These are phyloP conservation scores for Chalciporus sp. DNA, from an alignment of 1,284 basidiomycete genomes.

Conservation along the genomic window DNA sequence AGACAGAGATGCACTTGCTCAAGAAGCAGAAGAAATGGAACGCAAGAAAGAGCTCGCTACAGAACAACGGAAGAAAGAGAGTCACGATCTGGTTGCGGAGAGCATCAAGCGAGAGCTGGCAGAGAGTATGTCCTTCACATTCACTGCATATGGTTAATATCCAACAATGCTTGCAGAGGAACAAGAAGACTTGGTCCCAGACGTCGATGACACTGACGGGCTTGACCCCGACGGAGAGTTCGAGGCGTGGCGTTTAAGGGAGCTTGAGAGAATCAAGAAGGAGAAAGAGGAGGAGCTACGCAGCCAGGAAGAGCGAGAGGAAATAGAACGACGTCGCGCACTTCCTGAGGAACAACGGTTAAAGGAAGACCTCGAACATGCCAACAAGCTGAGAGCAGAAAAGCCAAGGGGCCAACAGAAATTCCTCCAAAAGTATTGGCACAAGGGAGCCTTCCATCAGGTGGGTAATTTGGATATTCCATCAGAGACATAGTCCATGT, in stretches of 20 bases:
- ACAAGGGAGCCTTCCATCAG: slow-evolving; percentile 98
- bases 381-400: slow-evolving; percentile 76
- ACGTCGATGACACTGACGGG: slow-evolving; percentile 95
- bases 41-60: slow-evolving; percentile 65
- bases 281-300: slow-evolving; percentile 85
- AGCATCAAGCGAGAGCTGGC: slow-evolving; percentile 82
- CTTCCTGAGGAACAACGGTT: slow-evolving; percentile 91
- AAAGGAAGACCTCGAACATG: slow-evolving; percentile 87
- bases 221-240: slow-evolving; percentile 91
- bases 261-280: slow-evolving; percentile 87
- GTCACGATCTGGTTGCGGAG: slow-evolving; percentile 86
- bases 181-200: slow-evolving; percentile 78
- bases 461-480: slow-evolving; percentile 41
- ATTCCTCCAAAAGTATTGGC: slow-evolving; percentile 98
- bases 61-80: slow-evolving; percentile 76
- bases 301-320: slow-evolving; percentile 83
- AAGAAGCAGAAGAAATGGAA: slow-evolving; percentile 71
- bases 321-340: slow-evolving; percentile 87
- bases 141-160: neutral
- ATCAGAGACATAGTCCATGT: neutral
- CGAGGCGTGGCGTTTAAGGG: slow-evolving; percentile 93
- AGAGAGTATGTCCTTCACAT: slow-evolving; percentile 61
- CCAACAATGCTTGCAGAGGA: slow-evolving; percentile 60
- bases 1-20: slow-evolving; percentile 63
- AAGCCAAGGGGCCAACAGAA: slow-evolving; percentile 88